These are phyloP conservation scores for Termitomyces sp. DNA, from an alignment of 768 basidiomycete species.

Conservation along the genomic window DNA sequence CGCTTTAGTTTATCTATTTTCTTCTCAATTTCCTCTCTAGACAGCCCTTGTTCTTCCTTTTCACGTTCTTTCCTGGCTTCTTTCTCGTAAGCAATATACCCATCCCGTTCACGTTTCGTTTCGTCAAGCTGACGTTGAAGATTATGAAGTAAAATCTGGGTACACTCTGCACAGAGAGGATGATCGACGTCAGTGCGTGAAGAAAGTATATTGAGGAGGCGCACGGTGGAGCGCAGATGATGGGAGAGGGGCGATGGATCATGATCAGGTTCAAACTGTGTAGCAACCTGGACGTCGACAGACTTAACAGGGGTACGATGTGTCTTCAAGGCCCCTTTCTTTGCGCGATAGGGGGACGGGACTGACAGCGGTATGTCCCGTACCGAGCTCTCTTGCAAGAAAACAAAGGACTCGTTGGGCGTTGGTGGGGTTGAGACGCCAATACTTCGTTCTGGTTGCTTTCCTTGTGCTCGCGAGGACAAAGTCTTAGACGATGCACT, in stretches of 20 bases:
- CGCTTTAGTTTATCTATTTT: conserved; percentile 67
- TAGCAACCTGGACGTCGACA: conserved; percentile 18
- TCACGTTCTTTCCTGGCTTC: conserved; percentile 81
- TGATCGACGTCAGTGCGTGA: conserved; percentile 81
- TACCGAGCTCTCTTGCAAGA: conserved; percentile 80
- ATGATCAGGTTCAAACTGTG: conserved; percentile 44
- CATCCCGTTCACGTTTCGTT: conserved; percentile 86
- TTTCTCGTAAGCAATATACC: conserved; percentile 89
- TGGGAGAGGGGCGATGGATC: conserved; percentile 72
- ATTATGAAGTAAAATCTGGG: conserved; percentile 68
- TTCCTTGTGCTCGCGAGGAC: conserved; percentile 54
- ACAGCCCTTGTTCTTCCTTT: conserved; percentile 54
- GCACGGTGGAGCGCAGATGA: conserved; percentile 69
- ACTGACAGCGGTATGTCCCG: conserved; percentile 58
- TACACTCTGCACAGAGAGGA: conserved; percentile 93
- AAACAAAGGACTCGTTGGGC: conserved; percentile 87
- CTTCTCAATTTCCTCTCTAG: conserved; percentile 60
- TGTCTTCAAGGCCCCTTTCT: conserved; percentile 37
- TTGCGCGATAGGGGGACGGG: conserved; percentile 35
- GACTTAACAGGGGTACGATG: conserved; percentile 21
- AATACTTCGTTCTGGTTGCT: conserved; percentile 44
- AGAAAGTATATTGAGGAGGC: conserved; percentile 72
- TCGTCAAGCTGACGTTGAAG: conserved; percentile 84
- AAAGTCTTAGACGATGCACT: conserved; percentile 29
- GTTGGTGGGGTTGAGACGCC: conserved; percentile 27